These are phyloP conservation scores for Geotrichum europaeum DNA, from an alignment of 1,139 yeast genomes.

Conservation along the genomic window DNA sequence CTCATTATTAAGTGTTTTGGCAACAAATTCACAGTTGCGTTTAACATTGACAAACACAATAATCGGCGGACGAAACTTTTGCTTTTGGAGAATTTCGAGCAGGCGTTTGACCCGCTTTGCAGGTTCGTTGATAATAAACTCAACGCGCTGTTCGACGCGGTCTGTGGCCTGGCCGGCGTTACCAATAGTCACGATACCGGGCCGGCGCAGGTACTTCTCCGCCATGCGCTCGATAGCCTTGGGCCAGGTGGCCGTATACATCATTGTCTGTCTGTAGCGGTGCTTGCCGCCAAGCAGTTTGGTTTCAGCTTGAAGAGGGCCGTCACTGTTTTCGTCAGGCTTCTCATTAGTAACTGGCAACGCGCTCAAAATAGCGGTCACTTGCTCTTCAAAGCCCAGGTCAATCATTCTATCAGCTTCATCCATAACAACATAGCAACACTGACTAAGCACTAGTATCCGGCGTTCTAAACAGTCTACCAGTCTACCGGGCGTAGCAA, in stretches of 20 bases:
- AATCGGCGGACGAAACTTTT: conserved; percentile 45
- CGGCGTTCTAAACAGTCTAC: conserved; percentile 72
- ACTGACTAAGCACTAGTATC: conserved; percentile 52
- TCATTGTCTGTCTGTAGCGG: conserved; percentile 52
- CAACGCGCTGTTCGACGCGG: conserved; percentile 63
- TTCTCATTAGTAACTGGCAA: conserved; percentile 39
- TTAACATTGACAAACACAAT: conserved; percentile 80
- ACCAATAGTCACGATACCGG: conserved; percentile 64
- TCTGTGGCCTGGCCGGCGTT: conserved; percentile 55
- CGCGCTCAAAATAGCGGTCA: conserved; percentile 50
- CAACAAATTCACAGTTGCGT: conserved; percentile 61
- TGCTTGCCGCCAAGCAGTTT: conserved; percentile 21
- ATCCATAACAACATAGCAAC: conserved; percentile 72
- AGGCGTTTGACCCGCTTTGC: conserved; percentile 37
- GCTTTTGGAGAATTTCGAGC: conserved; percentile 32
- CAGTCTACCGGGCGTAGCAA: conserved; percentile 91
- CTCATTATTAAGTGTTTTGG: conserved; percentile 42
- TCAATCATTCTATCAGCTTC: conserved; percentile 96
- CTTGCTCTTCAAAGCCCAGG: conserved; percentile 84
- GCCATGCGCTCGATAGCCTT: conserved; percentile 64
- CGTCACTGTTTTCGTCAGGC: conserved; percentile 27
- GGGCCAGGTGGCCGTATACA: conserved; percentile 95
- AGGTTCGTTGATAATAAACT: conserved; percentile 41
- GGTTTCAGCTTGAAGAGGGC: conserved; percentile 17
- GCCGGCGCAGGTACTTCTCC: conserved; percentile 49